Evolutionary conservation across 2,329 filamentous ascomycete genomes (phyloP), one percentile per base, ranked within the genome.

Genomic region (Ceratocystis eucalypticola): DNA sequence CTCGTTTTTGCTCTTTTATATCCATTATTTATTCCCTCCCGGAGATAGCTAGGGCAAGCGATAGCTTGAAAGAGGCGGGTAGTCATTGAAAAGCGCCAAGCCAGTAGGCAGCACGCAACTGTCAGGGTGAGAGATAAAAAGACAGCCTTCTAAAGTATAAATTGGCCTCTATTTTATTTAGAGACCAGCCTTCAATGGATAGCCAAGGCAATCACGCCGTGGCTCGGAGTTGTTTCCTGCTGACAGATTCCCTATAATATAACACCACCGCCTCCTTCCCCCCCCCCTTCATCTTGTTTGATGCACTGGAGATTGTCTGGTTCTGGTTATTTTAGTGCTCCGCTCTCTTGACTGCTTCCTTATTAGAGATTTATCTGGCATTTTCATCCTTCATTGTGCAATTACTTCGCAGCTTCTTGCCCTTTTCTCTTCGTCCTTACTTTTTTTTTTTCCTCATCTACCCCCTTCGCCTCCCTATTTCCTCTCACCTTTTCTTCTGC

Each of bases 191-290:
- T 37, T 30, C 55, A 59, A 20, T 37, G 28, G 20, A 37, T 8
- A 59, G 10, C 53, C 25, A 57, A 33, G 53, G 10, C 53, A 57
- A 57, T 28, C 25, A 30, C 17, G 55, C 55, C 4, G 28, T 33
- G 55, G 55, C 55, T 37, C 15, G 28, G 15, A 33, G 17, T 59
- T 59, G 55, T 59, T 59, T 59, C 55, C 37, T 30, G 28, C n/a
- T 20, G 55, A 17, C 55, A 37, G 55, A 37, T 37, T 59, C 55
- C 55, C 55, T 59, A 59, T 59, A 59, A 37, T 59, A 59, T 59
- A 59, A 59, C 7, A 10, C 28, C 55, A 59, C 55, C 33, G 55
- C 55, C 55, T 37, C 55, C 55, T 59, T n/a, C 8, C 3, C 55
- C 33, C 30, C 55, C 28, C 30, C 55, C 55, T 59, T 59, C 28